These are phyloP conservation scores for Saccharomyces hybrid DNA, from an alignment of 1,139 yeast species.

Conservation along the genomic window DNA sequence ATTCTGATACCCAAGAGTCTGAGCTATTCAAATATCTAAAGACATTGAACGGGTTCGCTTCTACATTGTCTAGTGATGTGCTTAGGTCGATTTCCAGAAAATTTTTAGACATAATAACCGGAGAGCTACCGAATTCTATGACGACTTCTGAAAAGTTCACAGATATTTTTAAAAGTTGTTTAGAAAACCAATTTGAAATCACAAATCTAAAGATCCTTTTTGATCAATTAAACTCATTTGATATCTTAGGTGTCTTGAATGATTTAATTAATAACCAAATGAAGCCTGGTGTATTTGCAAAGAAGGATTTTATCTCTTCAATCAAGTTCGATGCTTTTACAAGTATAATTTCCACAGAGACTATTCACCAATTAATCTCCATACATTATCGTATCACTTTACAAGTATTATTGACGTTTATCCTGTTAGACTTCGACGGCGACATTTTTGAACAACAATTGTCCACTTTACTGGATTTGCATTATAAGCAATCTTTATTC, in stretches of 20 bases:
- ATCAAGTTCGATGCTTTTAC: slow-evolving; percentile 15
- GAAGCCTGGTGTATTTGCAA: slow-evolving; percentile 2
- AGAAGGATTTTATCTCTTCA: slow-evolving; percentile 18
- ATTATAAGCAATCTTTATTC: slow-evolving; percentile 25
- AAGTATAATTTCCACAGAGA: slow-evolving; percentile 17
- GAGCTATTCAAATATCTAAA: slow-evolving; percentile 15
- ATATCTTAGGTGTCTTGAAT: slow-evolving; percentile 21
- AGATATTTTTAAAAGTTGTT: slow-evolving; percentile 31
- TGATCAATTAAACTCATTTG: slow-evolving; percentile 30
- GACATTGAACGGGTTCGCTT: slow-evolving; percentile 21
- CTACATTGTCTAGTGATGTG: slow-evolving; percentile 20
- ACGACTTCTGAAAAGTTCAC: slow-evolving; percentile 28
- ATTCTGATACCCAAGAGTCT: not conserved
- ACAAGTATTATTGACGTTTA: slow-evolving; percentile 23
- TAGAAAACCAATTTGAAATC: slow-evolving; percentile 30
- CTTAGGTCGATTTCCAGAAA: slow-evolving; percentile 13
- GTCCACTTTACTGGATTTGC: slow-evolving; percentile 18
- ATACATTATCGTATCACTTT: slow-evolving; percentile 23
- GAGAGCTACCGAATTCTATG: slow-evolving; percentile 14
- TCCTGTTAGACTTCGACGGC: slow-evolving; percentile 26
- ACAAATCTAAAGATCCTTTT: slow-evolving; percentile 28
- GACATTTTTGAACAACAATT: slow-evolving; percentile 18
- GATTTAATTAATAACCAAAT: slow-evolving; percentile 24
- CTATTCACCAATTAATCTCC: slow-evolving; percentile 20
- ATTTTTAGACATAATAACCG: slow-evolving; percentile 19